These are phyloP conservation scores for Peronospora tabacina DNA, from an alignment of 352 stramenopile genomes.

Conservation along the genomic window DNA sequence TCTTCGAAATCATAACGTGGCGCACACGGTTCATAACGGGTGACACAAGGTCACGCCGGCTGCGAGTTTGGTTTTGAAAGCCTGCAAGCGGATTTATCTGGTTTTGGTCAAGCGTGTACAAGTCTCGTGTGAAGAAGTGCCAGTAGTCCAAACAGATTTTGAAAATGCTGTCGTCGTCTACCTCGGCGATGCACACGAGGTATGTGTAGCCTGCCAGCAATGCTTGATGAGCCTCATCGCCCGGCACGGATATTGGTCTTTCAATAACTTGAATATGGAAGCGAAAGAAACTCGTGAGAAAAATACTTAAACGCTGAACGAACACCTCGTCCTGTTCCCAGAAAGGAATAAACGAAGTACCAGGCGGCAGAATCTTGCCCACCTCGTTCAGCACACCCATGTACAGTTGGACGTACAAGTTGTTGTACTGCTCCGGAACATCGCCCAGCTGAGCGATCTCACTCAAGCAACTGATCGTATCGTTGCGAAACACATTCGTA, in stretches of 20 bases:
- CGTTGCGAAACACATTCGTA: slow-evolving; percentile 92
- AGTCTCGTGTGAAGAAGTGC: slow-evolving; percentile 92
- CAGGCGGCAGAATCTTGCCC: slow-evolving; percentile 84
- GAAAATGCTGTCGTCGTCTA: slow-evolving; percentile 94
- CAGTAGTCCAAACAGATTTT: slow-evolving; percentile 99
- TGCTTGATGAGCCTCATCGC: slow-evolving; percentile 85
- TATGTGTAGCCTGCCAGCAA: slow-evolving; percentile 92
- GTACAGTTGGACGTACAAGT: slow-evolving; percentile 93
- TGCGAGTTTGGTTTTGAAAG: slow-evolving; percentile 45
- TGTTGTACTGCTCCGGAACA: slow-evolving; percentile 89
- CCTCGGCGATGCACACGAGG: slow-evolving; percentile 87
- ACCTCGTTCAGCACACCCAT: slow-evolving; percentile 91
- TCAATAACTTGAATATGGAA: slow-evolving; percentile 94
- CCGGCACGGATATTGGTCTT: slow-evolving; percentile 54
- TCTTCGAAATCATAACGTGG: slow-evolving; percentile 97
- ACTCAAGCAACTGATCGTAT: slow-evolving; percentile 96
- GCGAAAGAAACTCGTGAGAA: slow-evolving; percentile 93
- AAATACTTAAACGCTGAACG: slow-evolving; percentile 95
- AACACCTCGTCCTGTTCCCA: slow-evolving; percentile 95
- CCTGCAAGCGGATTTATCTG: slow-evolving; percentile 54
- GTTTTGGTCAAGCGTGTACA: slow-evolving; percentile 91
- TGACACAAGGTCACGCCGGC: slow-evolving; percentile 62
- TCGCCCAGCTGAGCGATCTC: slow-evolving; percentile 95
- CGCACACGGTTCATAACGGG: slow-evolving; percentile 92
- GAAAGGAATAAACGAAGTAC: slow-evolving; percentile 89